Evolutionary conservation across 345 rosid genomes (phyloP).

Genomic region (Noccaea bulbosa): DNA sequence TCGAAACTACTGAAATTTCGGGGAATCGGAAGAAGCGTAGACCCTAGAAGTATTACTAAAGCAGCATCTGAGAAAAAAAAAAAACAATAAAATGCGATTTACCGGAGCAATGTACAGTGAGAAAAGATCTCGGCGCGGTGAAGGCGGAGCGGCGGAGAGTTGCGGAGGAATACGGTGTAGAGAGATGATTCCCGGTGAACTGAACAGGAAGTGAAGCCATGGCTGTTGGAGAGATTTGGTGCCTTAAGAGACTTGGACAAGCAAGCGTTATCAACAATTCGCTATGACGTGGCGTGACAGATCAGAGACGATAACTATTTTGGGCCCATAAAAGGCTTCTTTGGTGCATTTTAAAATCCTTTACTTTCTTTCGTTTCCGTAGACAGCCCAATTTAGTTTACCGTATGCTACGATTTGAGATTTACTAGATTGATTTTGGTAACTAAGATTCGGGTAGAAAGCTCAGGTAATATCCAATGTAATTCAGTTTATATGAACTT

Average conservation of each 20-base stretch:
- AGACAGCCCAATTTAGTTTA: no score
- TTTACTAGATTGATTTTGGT: no score
- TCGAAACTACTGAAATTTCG: not conserved
- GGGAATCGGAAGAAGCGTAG: not conserved
- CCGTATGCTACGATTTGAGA: no score
- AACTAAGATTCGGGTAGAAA: no score
- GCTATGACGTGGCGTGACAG: slow-evolving; percentile 51
- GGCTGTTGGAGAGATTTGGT: not conserved
- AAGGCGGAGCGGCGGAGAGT: slow-evolving; percentile 34
- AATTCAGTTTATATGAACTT: no score
- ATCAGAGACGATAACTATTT: slow-evolving; percentile 1
- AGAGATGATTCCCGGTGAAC: slow-evolving; percentile 36
- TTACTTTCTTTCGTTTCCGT: no score
- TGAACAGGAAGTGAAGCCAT: slow-evolving; percentile 61
- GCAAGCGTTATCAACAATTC: slow-evolving; percentile 44
- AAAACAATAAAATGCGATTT: not conserved
- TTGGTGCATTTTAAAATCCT: not conserved
- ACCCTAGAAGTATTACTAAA: not conserved
- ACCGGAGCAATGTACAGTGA: slow-evolving; percentile 60
- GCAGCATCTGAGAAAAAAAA: not conserved
- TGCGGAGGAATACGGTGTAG: slow-evolving; percentile 27
- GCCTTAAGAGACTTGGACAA: slow-evolving; percentile 1
- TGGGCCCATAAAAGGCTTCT: not conserved
- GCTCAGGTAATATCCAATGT: no score
- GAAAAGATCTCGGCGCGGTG: slow-evolving; percentile 38